These are phyloP conservation scores for Glonium stellatum DNA, from an alignment of 495 filamentous ascomycete genomes.

Conservation along the genomic window DNA sequence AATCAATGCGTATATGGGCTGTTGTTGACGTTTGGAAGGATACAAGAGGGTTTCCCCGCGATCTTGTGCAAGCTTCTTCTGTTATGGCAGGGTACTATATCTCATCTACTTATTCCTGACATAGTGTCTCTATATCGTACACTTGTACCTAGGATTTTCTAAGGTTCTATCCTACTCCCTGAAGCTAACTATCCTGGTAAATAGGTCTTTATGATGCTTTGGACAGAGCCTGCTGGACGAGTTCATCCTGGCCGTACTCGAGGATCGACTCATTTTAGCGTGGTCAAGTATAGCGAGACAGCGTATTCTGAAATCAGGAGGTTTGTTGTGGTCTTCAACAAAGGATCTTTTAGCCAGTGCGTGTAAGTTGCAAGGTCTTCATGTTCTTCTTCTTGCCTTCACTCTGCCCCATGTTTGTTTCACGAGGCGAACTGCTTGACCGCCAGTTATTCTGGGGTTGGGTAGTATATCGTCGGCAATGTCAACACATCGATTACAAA, in stretches of 20 bases:
- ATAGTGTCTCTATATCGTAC: too few species aligned
- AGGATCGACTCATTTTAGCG: constrained; percentile 17
- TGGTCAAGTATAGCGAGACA: constrained; percentile 13
- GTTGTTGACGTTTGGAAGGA: constrained; percentile 9
- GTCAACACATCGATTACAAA: not conserved
- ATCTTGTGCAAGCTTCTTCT: constrained; percentile 7
- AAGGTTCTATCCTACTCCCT: too few species aligned
- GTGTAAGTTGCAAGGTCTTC: constrained; percentile 5
- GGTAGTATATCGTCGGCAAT: not conserved
- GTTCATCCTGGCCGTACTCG: constrained; percentile 10
- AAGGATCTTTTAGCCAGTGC: constrained; percentile 20
- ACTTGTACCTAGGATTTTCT: too few species aligned
- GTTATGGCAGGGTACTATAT: constrained; percentile 11
- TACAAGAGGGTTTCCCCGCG: constrained; percentile 5
- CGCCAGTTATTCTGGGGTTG: too few species aligned
- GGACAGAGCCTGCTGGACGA: constrained; percentile 28
- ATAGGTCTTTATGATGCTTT: constrained; percentile 25
- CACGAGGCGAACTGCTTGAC: too few species aligned
- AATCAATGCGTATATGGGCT: not conserved
- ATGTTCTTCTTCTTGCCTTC: not conserved
- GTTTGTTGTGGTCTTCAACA: constrained; percentile 29
- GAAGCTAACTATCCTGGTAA: too few species aligned
- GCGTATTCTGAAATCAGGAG: constrained; percentile 27
- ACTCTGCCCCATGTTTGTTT: too few species aligned
- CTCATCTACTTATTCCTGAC: not conserved